Evolutionary conservation across 176 grass and related monocot genomes (phyloP).

Genomic region (Luzula sylvatica): DNA sequence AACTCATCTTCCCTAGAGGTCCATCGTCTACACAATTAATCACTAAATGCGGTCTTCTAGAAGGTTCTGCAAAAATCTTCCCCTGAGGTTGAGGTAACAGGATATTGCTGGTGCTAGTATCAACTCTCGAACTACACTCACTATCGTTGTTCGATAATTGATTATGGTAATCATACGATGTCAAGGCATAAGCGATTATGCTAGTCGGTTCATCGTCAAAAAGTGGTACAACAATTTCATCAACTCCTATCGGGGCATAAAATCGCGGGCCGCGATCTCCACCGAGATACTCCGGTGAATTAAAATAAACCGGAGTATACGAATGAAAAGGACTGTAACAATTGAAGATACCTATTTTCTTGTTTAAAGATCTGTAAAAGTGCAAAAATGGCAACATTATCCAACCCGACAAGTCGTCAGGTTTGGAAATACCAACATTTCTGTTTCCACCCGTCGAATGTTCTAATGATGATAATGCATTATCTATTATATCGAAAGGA

Average conservation of each 20-base stretch:
- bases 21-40: constrained; percentile 83
- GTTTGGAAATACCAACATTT: constrained; percentile 27
- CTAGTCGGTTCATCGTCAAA: constrained; percentile 93
- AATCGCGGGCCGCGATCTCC: constrained; percentile 58
- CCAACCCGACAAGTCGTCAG: constrained; percentile 51
- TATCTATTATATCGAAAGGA: constrained; percentile 31
- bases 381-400: constrained; percentile 52
- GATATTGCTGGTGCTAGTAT: constrained; percentile 9
- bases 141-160: constrained; percentile 48
- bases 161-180: constrained; percentile 70
- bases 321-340: constrained; percentile 45
- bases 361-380: constrained; percentile 62
- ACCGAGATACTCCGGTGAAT: constrained; percentile 41
- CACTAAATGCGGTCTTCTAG: constrained; percentile 69
- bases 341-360: constrained; percentile 43
- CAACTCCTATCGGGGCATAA: constrained; percentile 66
- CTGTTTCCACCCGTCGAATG: constrained; percentile 41
- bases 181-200: constrained; percentile 72
- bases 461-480: constrained; percentile 25
- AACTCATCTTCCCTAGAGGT: constrained; percentile 61
- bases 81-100: constrained; percentile 44
- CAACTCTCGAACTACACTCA: not conserved
- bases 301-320: constrained; percentile 44
- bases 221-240: constrained; percentile 76
- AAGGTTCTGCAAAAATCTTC: constrained; percentile 50